Evolutionary conservation across 2,329 filamentous ascomycete species (phyloP).

Genomic region (Fusarium nanum): DNA sequence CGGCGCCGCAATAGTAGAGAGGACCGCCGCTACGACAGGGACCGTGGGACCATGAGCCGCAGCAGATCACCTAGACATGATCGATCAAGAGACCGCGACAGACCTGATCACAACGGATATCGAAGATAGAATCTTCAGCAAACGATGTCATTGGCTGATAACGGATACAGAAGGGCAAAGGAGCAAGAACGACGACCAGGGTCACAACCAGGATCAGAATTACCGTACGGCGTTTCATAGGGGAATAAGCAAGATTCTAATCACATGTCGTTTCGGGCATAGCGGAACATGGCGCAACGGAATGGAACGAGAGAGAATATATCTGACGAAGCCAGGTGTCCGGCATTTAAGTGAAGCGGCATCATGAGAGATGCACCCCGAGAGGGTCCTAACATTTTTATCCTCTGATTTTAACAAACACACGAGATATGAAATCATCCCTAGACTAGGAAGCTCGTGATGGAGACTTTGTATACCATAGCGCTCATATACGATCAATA

Average conservation of each 20-base stretch:
- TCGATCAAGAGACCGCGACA: conserved; percentile 56
- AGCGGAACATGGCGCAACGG: conserved; percentile 36
- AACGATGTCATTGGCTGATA: neutral
- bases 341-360: conserved; percentile 29
- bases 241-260: conserved; percentile 13
- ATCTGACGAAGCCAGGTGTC: conserved; percentile 18
- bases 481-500: conserved; percentile 24
- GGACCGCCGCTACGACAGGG: conserved; percentile 56
- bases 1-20: conserved; percentile 51
- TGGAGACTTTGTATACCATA: neutral
- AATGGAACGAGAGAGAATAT: conserved; percentile 21
- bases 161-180: neutral
- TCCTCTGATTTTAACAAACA: conserved; percentile 12
- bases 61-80: conserved; percentile 55
- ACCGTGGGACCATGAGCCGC: conserved; percentile 55
- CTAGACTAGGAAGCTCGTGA: conserved; percentile 14
- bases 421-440: conserved; percentile 20
- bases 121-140: conserved; percentile 56
- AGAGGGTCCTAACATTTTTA: conserved; percentile 1
- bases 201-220: neutral
- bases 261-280: conserved; percentile 24
- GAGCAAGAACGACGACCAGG: conserved; percentile 2
- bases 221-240: conserved; percentile 35
- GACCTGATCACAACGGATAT: conserved; percentile 62
- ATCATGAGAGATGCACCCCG: neutral